Conservation (phyloP, 1,139 yeast species). For the Saccharomyces hybrid region DNA sequence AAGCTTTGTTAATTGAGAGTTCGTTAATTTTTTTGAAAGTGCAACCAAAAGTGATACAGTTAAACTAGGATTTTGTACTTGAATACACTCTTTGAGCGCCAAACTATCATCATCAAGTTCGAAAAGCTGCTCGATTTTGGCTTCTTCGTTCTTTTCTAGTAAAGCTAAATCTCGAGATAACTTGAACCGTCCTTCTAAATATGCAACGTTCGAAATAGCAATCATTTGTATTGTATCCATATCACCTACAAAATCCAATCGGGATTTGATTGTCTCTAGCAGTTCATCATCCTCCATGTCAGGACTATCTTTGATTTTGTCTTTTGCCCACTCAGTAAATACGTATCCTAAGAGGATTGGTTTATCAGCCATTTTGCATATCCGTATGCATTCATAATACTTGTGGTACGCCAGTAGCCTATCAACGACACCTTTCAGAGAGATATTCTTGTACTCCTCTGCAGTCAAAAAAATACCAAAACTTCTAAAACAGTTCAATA, state of each 20-base stretch:
- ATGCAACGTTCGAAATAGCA: slow-evolving; percentile 61
- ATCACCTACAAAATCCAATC: slow-evolving; percentile 15
- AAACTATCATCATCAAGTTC: slow-evolving; percentile 65
- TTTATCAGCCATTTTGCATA: slow-evolving; percentile 36
- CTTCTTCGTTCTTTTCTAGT: slow-evolving; percentile 58
- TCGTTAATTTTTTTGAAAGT: slow-evolving; percentile 41
- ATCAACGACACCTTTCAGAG: slow-evolving; percentile 48
- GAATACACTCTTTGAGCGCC: slow-evolving; percentile 64
- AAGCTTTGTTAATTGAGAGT: slow-evolving; percentile 51
- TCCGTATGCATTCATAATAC: slow-evolving; percentile 56
- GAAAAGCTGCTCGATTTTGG: slow-evolving; percentile 57
- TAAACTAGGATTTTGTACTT: slow-evolving; percentile 59
- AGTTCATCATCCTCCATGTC: slow-evolving; percentile 54
- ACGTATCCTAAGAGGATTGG: slow-evolving; percentile 29
- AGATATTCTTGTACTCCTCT: slow-evolving; percentile 43
- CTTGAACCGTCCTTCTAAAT: slow-evolving; percentile 70
- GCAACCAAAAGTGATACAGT: slow-evolving; percentile 52
- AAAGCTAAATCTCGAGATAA: slow-evolving; percentile 60
- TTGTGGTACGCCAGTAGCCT: slow-evolving; percentile 54
- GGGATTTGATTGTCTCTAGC: slow-evolving; percentile 45
- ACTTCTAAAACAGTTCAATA: slow-evolving; percentile 44
- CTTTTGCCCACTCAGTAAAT: slow-evolving; percentile 76
- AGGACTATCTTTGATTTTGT: slow-evolving; percentile 51
- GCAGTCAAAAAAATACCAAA: slow-evolving; percentile 65
- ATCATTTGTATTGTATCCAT: slow-evolving; percentile 45